These are phyloP conservation scores for Microbotryum violaceum DNA, from an alignment of 1,284 basidiomycete species.

Conservation along the genomic window DNA sequence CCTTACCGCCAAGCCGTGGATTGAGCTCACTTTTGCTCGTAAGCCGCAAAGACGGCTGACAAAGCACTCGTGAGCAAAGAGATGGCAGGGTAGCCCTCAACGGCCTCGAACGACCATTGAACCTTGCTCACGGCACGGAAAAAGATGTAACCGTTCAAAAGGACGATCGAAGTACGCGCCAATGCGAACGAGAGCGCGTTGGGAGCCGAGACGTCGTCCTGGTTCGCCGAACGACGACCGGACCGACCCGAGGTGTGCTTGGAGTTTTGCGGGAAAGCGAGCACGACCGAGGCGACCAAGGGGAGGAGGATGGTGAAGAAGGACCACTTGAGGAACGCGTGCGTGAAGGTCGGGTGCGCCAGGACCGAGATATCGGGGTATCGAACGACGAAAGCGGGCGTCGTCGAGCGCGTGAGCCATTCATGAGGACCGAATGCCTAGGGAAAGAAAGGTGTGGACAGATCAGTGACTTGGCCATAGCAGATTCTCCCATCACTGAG, in stretches of 20 bases:
- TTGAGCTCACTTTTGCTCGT: too few species aligned
- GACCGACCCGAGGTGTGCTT: not conserved
- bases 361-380: conserved; percentile 22
- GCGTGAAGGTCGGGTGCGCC: conserved; percentile 20
- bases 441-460: too few species aligned
- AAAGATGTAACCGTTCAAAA: conserved; percentile 22
- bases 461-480: not conserved
- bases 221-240: not conserved
- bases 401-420: conserved; percentile 6
- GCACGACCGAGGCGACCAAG: conserved; percentile 12
- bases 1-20: too few species aligned
- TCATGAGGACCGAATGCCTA: conserved; percentile 19
- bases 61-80: not conserved
- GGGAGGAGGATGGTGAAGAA: conserved; percentile 19
- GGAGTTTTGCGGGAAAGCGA: conserved; percentile 15
- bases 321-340: conserved; percentile 14
- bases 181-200: conserved; percentile 22
- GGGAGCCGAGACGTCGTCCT: conserved; percentile 12
- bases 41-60: too few species aligned
- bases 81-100: not conserved
- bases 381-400: conserved; percentile 1
- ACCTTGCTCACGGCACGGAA: not conserved
- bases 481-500: not conserved
- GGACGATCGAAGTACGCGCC: conserved; percentile 15
- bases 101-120: conserved; percentile 1